phyloP scores from a whole-genome alignment of 2,329 filamentous ascomycete species.

The Epicoccum sorghinum region DNA sequence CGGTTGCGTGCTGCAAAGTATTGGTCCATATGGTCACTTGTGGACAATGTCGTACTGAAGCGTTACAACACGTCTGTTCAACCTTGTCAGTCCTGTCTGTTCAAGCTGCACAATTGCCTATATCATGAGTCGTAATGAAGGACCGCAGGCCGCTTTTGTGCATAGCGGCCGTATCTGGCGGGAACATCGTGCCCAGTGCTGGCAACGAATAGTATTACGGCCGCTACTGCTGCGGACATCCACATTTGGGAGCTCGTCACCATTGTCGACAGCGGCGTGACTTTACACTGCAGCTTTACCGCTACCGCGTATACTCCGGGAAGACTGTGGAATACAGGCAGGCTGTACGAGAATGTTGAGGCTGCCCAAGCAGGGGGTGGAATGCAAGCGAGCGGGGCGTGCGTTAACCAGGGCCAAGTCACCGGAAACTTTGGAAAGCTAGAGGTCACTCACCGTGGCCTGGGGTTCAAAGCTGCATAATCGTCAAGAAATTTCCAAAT shows the following conservation, averaged over 20 bases:
- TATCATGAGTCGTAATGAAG: slow-evolving; percentile 14
- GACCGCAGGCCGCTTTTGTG: slow-evolving; percentile 12
- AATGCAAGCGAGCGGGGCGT: slow-evolving; percentile 22
- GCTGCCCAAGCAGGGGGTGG: slow-evolving; percentile 24
- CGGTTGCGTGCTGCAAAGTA: neutral
- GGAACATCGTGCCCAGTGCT: neutral
- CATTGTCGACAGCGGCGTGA: neutral
- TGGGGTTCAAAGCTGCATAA: slow-evolving; percentile 10
- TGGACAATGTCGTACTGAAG: slow-evolving; percentile 19
- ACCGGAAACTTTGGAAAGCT: slow-evolving; percentile 18
- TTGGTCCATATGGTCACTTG: slow-evolving; percentile 1
- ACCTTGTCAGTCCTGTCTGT: neutral
- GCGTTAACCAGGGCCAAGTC: slow-evolving; percentile 28
- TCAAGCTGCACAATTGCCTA: neutral
- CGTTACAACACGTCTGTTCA: slow-evolving; percentile 19
- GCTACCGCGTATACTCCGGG: neutral
- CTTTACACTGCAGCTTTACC: slow-evolving; percentile 2
- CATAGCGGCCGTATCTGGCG: slow-evolving; percentile 4
- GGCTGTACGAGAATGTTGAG: slow-evolving; percentile 11
- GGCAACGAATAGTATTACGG: neutral
- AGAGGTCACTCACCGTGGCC: slow-evolving; percentile 6
- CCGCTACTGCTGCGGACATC: neutral
- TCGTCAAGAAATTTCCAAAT: neutral
- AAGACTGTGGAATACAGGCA: slow-evolving; percentile 1
- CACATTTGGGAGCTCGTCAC: neutral